Evolutionary conservation across 257 asterid genomes (phyloP).

Genomic region (Sherardia arvensis): DNA sequence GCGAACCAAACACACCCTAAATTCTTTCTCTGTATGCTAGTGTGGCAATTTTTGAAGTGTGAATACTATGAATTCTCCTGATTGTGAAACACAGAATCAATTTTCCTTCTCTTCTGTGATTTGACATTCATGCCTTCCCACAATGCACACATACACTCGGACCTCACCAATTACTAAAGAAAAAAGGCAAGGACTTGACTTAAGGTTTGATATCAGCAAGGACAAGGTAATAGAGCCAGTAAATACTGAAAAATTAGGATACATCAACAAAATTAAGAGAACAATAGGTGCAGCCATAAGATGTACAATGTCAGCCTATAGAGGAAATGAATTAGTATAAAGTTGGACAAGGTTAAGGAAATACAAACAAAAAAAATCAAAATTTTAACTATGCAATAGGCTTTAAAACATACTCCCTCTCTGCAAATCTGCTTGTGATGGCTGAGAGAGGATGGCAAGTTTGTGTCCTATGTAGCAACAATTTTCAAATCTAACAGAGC

Average conservation of each 20-base stretch:
- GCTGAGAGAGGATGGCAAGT: background rate
- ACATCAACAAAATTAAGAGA: background rate
- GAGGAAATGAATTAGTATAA: background rate
- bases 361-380: too few relatives aligned
- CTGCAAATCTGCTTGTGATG: background rate
- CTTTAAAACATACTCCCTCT: background rate
- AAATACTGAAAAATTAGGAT: background rate
- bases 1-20: too few relatives aligned
- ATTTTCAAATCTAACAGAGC: background rate
- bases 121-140: background rate
- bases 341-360: background rate
- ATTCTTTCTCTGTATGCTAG: too few relatives aligned
- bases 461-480: background rate
- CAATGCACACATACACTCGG: background rate
- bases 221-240: background rate
- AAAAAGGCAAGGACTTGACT: background rate
- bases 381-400: background rate
- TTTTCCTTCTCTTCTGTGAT: too few relatives aligned
- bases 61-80: too few relatives aligned
- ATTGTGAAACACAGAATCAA: too few relatives aligned
- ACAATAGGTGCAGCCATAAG: too few relatives aligned
- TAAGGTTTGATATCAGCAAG: background rate
- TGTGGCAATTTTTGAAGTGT: too few relatives aligned
- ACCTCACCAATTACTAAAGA: background rate
- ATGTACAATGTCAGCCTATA: background rate